Evolutionary conservation across 192 early-diverging fungal species (phyloP).

Genomic region (Linnemannia hyalina): DNA sequence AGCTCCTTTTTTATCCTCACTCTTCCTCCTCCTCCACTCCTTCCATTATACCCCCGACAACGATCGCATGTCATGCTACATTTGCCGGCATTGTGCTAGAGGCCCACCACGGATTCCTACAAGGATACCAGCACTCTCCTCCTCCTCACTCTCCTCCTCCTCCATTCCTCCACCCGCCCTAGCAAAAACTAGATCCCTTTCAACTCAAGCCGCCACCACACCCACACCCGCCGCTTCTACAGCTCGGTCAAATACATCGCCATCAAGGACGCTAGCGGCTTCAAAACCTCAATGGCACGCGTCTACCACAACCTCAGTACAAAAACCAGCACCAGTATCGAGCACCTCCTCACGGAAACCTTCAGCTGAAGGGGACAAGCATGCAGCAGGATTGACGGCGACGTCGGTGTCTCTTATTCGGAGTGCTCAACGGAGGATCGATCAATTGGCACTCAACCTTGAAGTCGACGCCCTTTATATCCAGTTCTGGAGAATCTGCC

Average conservation of each 20-base stretch:
- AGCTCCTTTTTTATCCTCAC: too few species aligned
- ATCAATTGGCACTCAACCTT: conserved; percentile 12
- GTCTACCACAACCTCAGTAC: neutral
- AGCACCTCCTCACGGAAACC: neutral
- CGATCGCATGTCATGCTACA: conserved; percentile 39
- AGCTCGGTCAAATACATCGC: neutral
- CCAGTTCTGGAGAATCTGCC: conserved; percentile 46
- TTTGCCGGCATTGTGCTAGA: conserved; percentile 45
- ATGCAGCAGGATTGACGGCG: neutral
- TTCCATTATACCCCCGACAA: neutral
- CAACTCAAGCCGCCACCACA: neutral
- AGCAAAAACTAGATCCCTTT: neutral
- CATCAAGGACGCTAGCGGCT: neutral
- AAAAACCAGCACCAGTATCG: neutral
- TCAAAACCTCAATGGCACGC: neutral
- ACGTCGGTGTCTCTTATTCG: neutral
- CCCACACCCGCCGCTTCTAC: neutral
- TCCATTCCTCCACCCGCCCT: neutral
- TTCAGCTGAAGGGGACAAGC: neutral
- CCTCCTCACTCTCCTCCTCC: neutral
- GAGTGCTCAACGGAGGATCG: conserved; percentile 10
- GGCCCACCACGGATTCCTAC: conserved; percentile 16
- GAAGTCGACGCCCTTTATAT: conserved; percentile 34
- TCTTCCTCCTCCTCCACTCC: too few species aligned
- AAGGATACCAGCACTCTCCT: neutral